phyloP scores from a whole-genome alignment of 352 stramenopile species.

The Plasmopara viticola region DNA sequence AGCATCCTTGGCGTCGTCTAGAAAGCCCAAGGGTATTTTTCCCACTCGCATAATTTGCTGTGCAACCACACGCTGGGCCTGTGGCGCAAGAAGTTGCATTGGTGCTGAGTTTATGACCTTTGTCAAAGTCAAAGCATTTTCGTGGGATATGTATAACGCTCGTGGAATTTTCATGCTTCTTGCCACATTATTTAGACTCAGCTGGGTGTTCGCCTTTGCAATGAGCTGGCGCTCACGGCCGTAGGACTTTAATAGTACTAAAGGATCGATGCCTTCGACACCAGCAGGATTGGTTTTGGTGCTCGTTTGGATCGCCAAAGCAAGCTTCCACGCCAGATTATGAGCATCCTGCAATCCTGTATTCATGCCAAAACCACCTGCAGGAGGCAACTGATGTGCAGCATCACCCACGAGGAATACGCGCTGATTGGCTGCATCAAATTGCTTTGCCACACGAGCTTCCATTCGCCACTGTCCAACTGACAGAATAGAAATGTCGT shows the following conservation, averaged over 20 bases:
- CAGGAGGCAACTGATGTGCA: slow-evolving; percentile 89
- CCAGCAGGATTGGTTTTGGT: background rate
- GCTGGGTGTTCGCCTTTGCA: slow-evolving; percentile 70
- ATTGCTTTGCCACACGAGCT: slow-evolving; percentile 85
- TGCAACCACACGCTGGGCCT: slow-evolving; percentile 52
- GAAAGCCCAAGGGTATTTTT: slow-evolving; percentile 52
- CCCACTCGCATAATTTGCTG: slow-evolving; percentile 61
- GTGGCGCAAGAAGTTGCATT: slow-evolving; percentile 49
- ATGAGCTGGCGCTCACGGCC: slow-evolving; percentile 67
- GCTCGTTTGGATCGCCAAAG: slow-evolving; percentile 42
- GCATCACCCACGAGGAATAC: slow-evolving; percentile 90
- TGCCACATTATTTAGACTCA: slow-evolving; percentile 81
- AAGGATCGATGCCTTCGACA: slow-evolving; percentile 7
- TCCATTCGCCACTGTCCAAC: slow-evolving; percentile 91
- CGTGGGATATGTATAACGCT: slow-evolving; percentile 76
- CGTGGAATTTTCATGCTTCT: slow-evolving; percentile 80
- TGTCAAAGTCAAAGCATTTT: slow-evolving; percentile 57
- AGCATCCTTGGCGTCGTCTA: slow-evolving; percentile 30
- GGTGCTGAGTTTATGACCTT: slow-evolving; percentile 55
- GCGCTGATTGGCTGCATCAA: slow-evolving; percentile 42
- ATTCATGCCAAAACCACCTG: slow-evolving; percentile 91
- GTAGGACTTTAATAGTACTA: slow-evolving; percentile 66
- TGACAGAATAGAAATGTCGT: slow-evolving; percentile 80
- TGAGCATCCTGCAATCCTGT: slow-evolving; percentile 89
- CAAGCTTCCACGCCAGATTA: slow-evolving; percentile 91